Evolutionary conservation across 352 stramenopile genomes (phyloP), one percentile per base, ranked within the genome.

Genomic region (Globisporangium viniferum): DNA sequence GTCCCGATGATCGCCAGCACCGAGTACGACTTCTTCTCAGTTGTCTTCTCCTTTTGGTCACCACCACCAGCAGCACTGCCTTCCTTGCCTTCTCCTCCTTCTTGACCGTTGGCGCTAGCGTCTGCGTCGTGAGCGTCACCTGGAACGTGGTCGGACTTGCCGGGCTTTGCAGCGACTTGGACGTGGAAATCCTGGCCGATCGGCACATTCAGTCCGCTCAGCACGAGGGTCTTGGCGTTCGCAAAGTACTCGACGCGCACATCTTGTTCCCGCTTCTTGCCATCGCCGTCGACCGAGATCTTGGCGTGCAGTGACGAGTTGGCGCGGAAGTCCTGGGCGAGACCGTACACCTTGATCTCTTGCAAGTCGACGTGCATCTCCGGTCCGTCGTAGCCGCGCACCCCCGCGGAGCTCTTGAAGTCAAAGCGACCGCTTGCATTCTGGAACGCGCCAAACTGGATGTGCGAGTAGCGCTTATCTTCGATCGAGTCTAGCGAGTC

Each of bases 171-270:
- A 6, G 66, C 27, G 1, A 92, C 75, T 15, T 71, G 73, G 0
- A 90, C 67, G 24, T 83, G 62, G 31, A 93, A 79, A 55, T 82
- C 67, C 2, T 83, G 64, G 12, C 82, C 78, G 56, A 93, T 84
- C 2, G 69, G 54, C n/a, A 78, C 22, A 2, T 78, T 56, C 27
- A 93, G 31, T 33, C 64, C 71, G 24, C 77, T 83, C 10, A 93
- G 46, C 59, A 93, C 78, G 29, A 92, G 68, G 69, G 79, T 93
- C 35, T 76, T 69, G 2, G 82, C 80, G 63, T 91, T 85, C 35
- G 85, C 77, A 53, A 93, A 93, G 55, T 91, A 93, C 27, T 87
- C 72, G 0, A 62, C 80, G 31, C 86, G 87, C 2, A 89, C 62
- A 1, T 64, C 53, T 4, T 44, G 61, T 24, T 31, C 22, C 44